A percentile compares a stretch with the other conserved stretches of the same genome.
Evolutionary conservation across 352 stramenopile species (phyloP).

Genomic region (Pythium rhizo-oryzae): DNA sequence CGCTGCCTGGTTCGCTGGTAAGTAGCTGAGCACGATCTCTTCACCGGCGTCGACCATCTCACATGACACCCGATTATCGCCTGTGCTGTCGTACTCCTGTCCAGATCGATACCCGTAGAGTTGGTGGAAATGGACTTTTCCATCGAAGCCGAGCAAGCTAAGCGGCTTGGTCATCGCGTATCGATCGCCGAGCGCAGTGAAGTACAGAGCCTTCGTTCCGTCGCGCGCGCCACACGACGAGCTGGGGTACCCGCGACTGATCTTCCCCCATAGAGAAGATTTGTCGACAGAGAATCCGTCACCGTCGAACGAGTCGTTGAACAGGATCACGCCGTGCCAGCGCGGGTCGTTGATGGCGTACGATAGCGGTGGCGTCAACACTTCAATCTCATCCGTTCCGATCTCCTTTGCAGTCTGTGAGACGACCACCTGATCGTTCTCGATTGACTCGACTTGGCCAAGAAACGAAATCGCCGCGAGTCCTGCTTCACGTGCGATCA

Average conservation of each 20-base stretch:
- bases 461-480: constrained; percentile 40
- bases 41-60: constrained; percentile 49
- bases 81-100: constrained; percentile 49
- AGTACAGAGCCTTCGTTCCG: constrained; percentile 56
- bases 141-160: constrained; percentile 54
- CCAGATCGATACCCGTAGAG: constrained; percentile 48
- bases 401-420: constrained; percentile 8
- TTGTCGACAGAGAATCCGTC: constrained; percentile 15
- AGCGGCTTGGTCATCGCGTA: constrained; percentile 47
- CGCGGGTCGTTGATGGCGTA: constrained; percentile 38
- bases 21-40: constrained; percentile 57
- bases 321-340: constrained; percentile 54
- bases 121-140: constrained; percentile 67
- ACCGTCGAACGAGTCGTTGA: constrained; percentile 66
- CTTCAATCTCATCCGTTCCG: constrained; percentile 30
- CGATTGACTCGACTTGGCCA: constrained; percentile 18
- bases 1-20: constrained; percentile 34
- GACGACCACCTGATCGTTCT: constrained; percentile 1
- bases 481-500: constrained; percentile 28
- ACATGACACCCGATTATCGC: constrained; percentile 65
- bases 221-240: constrained; percentile 46
- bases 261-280: constrained; percentile 50
- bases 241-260: constrained; percentile 67
- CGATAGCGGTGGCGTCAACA: constrained; percentile 39
- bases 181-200: constrained; percentile 61